phyloP scores from a whole-genome alignment of 2,329 filamentous ascomycete genomes.

The Cladosporium sp. region DNA sequence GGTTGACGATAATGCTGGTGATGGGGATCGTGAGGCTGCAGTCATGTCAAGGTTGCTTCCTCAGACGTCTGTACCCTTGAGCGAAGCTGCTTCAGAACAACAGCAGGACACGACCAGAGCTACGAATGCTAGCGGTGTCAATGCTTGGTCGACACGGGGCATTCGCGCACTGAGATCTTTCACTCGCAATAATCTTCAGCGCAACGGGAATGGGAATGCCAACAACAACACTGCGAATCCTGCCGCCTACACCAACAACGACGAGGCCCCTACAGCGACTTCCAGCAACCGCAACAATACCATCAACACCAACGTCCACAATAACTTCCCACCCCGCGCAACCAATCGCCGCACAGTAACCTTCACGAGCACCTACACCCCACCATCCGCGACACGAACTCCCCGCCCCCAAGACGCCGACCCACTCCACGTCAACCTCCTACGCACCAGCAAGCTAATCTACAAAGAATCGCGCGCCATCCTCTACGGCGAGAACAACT shows the following conservation, averaged over 20 bases:
- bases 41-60: too few species aligned
- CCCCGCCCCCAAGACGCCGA: slow-evolving; percentile 28
- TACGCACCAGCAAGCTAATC: slow-evolving; percentile 38
- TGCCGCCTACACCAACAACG: not conserved
- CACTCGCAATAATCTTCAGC: not conserved
- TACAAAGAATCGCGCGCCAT: slow-evolving; percentile 38
- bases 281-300: slow-evolving; percentile 6
- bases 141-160: not conserved
- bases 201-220: not conserved
- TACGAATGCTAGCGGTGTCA: not conserved
- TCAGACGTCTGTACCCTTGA: too few species aligned
- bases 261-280: not conserved
- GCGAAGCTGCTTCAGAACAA: too few species aligned
- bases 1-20: not conserved
- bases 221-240: not conserved
- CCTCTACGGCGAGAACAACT: slow-evolving; percentile 38
- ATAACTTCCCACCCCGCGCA: not conserved
- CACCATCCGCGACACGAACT: not conserved
- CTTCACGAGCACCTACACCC: too few species aligned
- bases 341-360: too few species aligned
- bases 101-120: not conserved
- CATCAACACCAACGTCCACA: not conserved
- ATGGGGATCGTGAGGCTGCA: not conserved
- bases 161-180: slow-evolving; percentile 2
- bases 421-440: slow-evolving; percentile 35